A percentile compares a stretch with the other conserved stretches of the same genome.
phyloP scores from a whole-genome alignment of 371 early-diverging fungal genomes.

The Mortierella sp. region DNA sequence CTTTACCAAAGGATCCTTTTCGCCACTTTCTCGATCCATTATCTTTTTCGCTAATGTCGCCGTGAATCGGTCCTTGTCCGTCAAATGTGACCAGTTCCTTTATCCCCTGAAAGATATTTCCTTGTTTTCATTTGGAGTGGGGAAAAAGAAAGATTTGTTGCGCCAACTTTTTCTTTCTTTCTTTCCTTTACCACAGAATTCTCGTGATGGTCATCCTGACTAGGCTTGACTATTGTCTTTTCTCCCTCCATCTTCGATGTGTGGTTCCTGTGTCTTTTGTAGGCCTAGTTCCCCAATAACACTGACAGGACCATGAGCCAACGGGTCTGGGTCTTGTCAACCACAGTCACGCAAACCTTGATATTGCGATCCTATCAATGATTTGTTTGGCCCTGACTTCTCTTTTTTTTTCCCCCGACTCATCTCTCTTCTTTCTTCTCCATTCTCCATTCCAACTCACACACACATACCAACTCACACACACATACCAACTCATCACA shows the following conservation, averaged over 20 bases:
- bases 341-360: neutral
- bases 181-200: neutral
- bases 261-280: neutral
- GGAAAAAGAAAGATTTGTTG: neutral
- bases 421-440: neutral
- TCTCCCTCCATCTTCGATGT: too few relatives aligned
- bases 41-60: too few relatives aligned
- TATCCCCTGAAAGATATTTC: too few relatives aligned
- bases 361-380: neutral
- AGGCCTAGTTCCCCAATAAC: neutral
- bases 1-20: neutral
- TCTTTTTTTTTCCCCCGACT: neutral
- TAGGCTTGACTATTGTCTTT: neutral
- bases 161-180: neutral
- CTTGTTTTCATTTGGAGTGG: too few relatives aligned
- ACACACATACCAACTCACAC: too few relatives aligned
- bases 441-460: neutral
- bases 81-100: neutral
- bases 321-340: neutral
- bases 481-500: slow-evolving; percentile 9
- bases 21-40: neutral
- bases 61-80: neutral
- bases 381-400: neutral
- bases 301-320: neutral
- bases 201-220: neutral